Evolutionary conservation across 1,284 basidiomycete genomes (phyloP).

Genomic region (Puccinia triticina): DNA sequence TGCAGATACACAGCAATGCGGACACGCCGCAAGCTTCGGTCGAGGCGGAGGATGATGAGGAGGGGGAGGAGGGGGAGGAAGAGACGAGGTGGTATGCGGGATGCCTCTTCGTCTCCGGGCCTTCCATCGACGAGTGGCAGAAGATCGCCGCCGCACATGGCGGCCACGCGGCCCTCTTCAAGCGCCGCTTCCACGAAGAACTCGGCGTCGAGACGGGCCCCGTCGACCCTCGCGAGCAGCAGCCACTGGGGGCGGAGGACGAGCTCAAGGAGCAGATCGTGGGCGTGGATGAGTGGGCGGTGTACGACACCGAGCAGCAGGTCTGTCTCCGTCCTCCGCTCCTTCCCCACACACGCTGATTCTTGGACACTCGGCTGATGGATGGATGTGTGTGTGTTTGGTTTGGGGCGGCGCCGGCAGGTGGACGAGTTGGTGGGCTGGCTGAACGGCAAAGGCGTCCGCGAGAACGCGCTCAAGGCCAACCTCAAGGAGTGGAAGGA

Average conservation of each 20-base stretch:
- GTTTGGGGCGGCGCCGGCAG: no score
- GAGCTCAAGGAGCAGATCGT: background rate
- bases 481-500: conserved; percentile 45
- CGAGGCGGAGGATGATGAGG: background rate
- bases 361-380: background rate
- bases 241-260: background rate
- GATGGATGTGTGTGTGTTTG: background rate
- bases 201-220: background rate
- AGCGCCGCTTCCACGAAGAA: conserved; percentile 6
- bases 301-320: conserved; percentile 30
- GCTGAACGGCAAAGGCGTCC: conserved; percentile 38
- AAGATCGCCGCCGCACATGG: background rate
- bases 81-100: conserved; percentile 24
- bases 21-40: no score
- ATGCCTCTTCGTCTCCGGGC: conserved; percentile 23
- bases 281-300: conserved; percentile 20
- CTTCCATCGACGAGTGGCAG: conserved; percentile 16
- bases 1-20: background rate
- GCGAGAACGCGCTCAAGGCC: conserved; percentile 19
- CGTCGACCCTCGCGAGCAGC: background rate
- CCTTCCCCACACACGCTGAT: background rate
- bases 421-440: conserved; percentile 37
- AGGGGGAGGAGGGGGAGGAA: background rate
- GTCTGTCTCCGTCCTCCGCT: conserved; percentile 6
- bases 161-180: background rate